Evolutionary conservation across 192 early-diverging fungal genomes (phyloP), one percentile per base, ranked within the genome.

Genomic region (Podila epicladia): DNA sequence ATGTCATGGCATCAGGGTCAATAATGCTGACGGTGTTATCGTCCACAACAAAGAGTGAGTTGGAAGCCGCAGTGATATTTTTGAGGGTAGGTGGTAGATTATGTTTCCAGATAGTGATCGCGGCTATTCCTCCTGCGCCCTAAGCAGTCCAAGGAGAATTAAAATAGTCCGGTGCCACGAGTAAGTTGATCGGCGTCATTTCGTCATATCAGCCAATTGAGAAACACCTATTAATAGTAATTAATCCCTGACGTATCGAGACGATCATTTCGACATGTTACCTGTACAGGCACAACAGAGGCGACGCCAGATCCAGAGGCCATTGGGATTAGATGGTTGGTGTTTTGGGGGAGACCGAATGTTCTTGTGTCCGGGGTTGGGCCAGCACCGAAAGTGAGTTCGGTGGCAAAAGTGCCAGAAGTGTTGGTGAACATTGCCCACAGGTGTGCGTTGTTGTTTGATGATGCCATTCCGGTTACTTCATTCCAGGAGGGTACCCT

Each of bases 71-170:
- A 55, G 53, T 1, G 53, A 55, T 11, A n/a, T 9, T 55, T 55
- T 55, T 55, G 22, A 22, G 12, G 9, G 1, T 11, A 4, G 53
- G 53, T 9, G 53, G n/a, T 26, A 26, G 24, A n/a, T 55, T 55
- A 4, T n/a, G 53, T 24, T 55, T 26, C 53, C 53, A 55, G 53
- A 55, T 55, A 20, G 20, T 55, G 53, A 55, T 11, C 19, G 24
- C 53, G 22, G 53, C 53, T 22, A 9, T 55, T 2, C 53, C 24
- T 55, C 53, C 53, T 24, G 20, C n/a, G 53, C 53, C 53, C 53
- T 55, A 55, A n/a, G 41, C 41, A 45, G 53, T 55, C n/a, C 53
- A 55, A 55, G 22, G 24, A 55, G 53, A 55, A 55, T 55, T 55
- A 4, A 26, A 4, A 26, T 9, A n/a, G 20, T 55, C 24, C 24